Evolutionary conservation across 805 yeast species (phyloP).

Genomic region (Metahyphopichia silvanorum): DNA sequence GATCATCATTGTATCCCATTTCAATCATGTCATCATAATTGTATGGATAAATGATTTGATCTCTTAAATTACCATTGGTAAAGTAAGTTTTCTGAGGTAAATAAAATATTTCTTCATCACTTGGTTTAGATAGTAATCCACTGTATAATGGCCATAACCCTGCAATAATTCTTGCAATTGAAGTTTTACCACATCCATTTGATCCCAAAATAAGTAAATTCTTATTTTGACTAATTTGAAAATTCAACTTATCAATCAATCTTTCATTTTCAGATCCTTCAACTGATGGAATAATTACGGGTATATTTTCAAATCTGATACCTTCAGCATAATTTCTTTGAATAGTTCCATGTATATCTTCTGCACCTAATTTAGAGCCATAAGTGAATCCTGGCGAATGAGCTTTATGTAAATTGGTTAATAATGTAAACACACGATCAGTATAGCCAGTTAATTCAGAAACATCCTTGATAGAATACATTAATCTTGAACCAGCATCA

Average conservation of each 20-base stretch:
- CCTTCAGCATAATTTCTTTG: slow-evolving; percentile 70
- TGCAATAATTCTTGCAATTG: slow-evolving; percentile 78
- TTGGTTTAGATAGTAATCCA: slow-evolving; percentile 80
- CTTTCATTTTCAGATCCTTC: slow-evolving; percentile 60
- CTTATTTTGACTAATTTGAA: slow-evolving; percentile 60
- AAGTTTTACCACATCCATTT: slow-evolving; percentile 88
- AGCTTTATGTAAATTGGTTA: slow-evolving; percentile 77
- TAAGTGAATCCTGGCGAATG: slow-evolving; percentile 60
- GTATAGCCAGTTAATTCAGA: slow-evolving; percentile 91
- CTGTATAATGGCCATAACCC: slow-evolving; percentile 89
- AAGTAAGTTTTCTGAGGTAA: slow-evolving; percentile 88
- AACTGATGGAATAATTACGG: slow-evolving; percentile 72
- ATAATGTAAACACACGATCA: slow-evolving; percentile 73
- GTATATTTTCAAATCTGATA: slow-evolving; percentile 77
- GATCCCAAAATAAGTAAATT: slow-evolving; percentile 80
- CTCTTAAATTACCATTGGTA: slow-evolving; percentile 78
- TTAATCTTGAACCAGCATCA: slow-evolving; percentile 91
- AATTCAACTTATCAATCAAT: slow-evolving; percentile 55
- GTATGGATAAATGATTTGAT: slow-evolving; percentile 86
- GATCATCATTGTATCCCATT: slow-evolving; percentile 66
- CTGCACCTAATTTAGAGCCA: slow-evolving; percentile 40
- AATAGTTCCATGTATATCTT: slow-evolving; percentile 73
- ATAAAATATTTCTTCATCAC: slow-evolving; percentile 63
- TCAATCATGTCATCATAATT: slow-evolving; percentile 74
- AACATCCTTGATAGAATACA: slow-evolving; percentile 91